Evolutionary conservation across 192 early-diverging fungal genomes (phyloP), one percentile per base, ranked within the genome.

Genomic region (Linnemannia elongata): DNA sequence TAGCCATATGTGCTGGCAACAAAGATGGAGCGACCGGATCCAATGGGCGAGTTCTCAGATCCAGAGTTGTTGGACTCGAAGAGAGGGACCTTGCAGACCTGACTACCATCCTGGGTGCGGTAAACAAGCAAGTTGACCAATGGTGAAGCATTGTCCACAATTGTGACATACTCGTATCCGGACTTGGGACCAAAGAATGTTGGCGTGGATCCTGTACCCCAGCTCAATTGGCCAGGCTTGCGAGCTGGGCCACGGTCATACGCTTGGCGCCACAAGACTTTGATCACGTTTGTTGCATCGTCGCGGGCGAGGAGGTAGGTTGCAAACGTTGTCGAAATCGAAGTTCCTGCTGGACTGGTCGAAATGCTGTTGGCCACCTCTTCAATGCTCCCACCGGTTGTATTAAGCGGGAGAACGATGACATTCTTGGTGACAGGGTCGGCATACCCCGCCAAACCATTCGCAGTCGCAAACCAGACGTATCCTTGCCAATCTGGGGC

Each of bases 401-500:
- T 54, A 13, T 35, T 79, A 35, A 79, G 70, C 69, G 78, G 70
- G 24, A 72, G 69, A 79, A 39, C 44, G 38, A 39, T n/a, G 30
- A 79, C 70, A 24, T 79, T 79, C 69, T 72, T 72, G 70, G 78
- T 70, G 52, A 79, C 49, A 3, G 78, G 78, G 38, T 79, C 69
- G 12, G 49, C 78, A 72, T 79, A 79, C 35, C 78, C 78, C 12
- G 78, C 78, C 69, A 79, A 79, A 55, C 78, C 78, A 41, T 72
- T 79, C 35, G 78, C 78, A 22, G 78, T 79, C 39, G 78, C 78
- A 49, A 79, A 79, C 78, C 78, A 79, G 36, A 79, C 78, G 38
- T 79, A 79, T 72, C 78, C 78, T 72, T 79, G 78, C 78, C 78
- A 79, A 73, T 79, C 78, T 72, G 78, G 78, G 36, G 78, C 69